phyloP scores from a whole-genome alignment of 108 stramenopile genomes.

The Cyclotella baltica region DNA sequence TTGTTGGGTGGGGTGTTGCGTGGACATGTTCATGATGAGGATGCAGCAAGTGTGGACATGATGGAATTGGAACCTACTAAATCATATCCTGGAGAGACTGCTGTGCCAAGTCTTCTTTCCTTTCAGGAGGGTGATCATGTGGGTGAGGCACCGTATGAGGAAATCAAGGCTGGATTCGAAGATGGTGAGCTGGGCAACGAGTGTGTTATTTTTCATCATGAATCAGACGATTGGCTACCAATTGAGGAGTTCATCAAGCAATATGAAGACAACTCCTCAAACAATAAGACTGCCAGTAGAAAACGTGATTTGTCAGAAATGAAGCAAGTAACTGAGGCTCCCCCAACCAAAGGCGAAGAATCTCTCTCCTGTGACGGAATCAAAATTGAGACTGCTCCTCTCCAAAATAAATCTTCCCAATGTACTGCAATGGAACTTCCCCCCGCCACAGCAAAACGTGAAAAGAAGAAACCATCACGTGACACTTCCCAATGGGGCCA shows the following conservation, averaged over 20 bases:
- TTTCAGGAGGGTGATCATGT: conserved; percentile 82
- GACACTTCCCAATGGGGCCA: conserved; percentile 75
- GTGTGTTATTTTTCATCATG: conserved; percentile 60
- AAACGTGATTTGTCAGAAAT: conserved; percentile 50
- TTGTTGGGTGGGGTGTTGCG: conserved; percentile 54
- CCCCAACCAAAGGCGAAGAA: conserved; percentile 10
- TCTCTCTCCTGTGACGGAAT: conserved; percentile 10
- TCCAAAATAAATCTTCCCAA: neutral
- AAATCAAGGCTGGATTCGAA: conserved; percentile 73
- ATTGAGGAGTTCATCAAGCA: conserved; percentile 49
- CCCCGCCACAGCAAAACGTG: conserved; percentile 43
- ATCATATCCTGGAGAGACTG: neutral
- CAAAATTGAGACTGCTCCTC: neutral
- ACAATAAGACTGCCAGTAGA: conserved; percentile 12
- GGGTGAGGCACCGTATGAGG: conserved; percentile 72
- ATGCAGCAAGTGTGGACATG: conserved; percentile 8
- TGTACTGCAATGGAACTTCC: neutral
- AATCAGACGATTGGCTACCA: conserved; percentile 62
- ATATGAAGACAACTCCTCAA: conserved; percentile 7
- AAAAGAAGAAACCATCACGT: conserved; percentile 81
- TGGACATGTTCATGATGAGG: conserved; percentile 32
- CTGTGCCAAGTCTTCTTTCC: conserved; percentile 27
- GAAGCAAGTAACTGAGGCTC: conserved; percentile 1
- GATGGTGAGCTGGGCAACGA: conserved; percentile 75
- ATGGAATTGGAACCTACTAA: no score